phyloP scores from a whole-genome alignment of 345 rosid species.

The Gossypium bickii region DNA sequence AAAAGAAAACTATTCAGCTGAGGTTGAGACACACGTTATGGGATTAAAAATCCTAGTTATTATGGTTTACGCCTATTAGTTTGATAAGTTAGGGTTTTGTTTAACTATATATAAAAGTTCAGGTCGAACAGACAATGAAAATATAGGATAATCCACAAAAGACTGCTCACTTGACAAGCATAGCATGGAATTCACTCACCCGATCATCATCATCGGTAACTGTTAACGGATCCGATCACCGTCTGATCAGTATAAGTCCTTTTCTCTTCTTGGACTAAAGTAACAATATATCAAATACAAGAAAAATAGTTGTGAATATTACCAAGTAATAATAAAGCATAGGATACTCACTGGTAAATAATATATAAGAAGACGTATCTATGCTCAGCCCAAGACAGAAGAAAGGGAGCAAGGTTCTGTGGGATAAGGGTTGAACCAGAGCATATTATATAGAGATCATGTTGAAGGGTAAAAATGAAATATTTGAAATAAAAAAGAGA shows the following conservation, averaged over 20 bases:
- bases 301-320: background rate
- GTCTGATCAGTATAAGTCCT: background rate
- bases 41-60: too few species aligned
- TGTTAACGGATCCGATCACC: background rate
- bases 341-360: background rate
- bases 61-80: too few species aligned
- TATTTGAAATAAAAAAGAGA: background rate
- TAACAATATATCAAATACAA: background rate
- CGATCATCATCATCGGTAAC: background rate
- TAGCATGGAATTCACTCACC: constrained; percentile 53
- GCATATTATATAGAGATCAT: background rate
- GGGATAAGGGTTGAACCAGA: background rate
- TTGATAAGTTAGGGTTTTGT: too few species aligned
- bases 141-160: constrained; percentile 18
- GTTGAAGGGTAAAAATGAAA: background rate
- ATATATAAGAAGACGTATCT: background rate
- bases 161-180: constrained; percentile 30
- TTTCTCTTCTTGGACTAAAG: background rate
- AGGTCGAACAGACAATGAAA: constrained; percentile 37
- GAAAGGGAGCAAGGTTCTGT: background rate
- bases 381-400: background rate
- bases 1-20: too few species aligned
- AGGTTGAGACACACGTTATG: too few species aligned
- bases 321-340: background rate
- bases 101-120: background rate